Percentiles rank a stretch among this genome's conserved stretches.
These are phyloP conservation scores for Coprinopsis sp. DNA, from an alignment of 768 basidiomycete species.

Conservation along the genomic window DNA sequence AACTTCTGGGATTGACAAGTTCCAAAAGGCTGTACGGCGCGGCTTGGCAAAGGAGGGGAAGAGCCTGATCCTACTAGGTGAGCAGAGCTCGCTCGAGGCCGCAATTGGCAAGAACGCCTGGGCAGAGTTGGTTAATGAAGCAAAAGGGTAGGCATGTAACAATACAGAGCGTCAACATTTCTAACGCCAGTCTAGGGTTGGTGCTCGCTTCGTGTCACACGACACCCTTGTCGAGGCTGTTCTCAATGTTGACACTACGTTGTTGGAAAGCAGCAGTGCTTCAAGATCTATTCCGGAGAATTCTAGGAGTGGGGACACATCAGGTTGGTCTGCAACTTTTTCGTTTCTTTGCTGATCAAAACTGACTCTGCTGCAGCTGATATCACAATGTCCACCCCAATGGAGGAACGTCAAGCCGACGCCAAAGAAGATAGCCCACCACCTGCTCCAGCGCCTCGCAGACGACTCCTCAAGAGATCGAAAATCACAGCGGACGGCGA, in stretches of 20 bases:
- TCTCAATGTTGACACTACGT: constrained; percentile 28
- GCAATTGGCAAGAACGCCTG: constrained; percentile 54
- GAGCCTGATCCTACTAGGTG: constrained; percentile 49
- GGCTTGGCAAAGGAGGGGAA: constrained; percentile 48
- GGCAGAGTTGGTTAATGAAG: constrained; percentile 47
- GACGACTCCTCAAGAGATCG: too few relatives aligned
- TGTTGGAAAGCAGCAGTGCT: constrained; percentile 14
- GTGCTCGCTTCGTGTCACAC: constrained; percentile 38
- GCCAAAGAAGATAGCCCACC: too few relatives aligned
- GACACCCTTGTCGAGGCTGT: constrained; percentile 53
- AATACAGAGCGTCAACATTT: neutral
- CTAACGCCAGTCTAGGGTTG: constrained; percentile 24
- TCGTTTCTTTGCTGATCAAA: too few relatives aligned
- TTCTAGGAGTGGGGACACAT: too few relatives aligned
- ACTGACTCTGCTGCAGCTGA: too few relatives aligned
- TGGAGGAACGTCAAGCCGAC: too few relatives aligned
- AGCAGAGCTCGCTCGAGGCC: constrained; percentile 40
- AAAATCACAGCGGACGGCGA: too few relatives aligned
- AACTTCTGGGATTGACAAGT: constrained; percentile 41
- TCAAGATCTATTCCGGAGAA: neutral
- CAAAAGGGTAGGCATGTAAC: constrained; percentile 38
- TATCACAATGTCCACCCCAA: too few relatives aligned
- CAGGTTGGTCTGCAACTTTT: too few relatives aligned
- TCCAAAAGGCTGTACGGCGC: constrained; percentile 48
- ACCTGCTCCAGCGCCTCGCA: too few relatives aligned